Evolutionary conservation across 345 rosid genomes (phyloP), one percentile per base, ranked within the genome.

Genomic region (Salix arbutifolia): DNA sequence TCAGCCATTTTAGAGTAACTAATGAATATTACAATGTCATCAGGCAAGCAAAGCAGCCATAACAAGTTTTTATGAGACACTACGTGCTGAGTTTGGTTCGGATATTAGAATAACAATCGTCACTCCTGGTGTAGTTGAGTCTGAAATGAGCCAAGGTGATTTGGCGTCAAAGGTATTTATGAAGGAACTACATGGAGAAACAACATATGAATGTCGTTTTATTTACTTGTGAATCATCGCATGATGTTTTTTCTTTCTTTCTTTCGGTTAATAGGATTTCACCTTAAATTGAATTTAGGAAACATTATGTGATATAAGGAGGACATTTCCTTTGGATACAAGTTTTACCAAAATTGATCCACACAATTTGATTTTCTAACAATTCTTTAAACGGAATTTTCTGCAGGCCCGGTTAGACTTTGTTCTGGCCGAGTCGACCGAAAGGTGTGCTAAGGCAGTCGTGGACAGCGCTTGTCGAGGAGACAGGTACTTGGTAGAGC

Each of bases 31-130:
- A 2, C 23, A 40, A 44, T 56, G 68, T 33, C 26, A 53, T 23
- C 78, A 91, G 91, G 92, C 90, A 25, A 89, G 91, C 74, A 91
- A 91, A 77, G 92, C 92, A 1, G 90, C 92, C 4, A 44, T 86
- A 16, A 78, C 82, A 7, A 79, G 79, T 70, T 79, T 91, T 3
- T 89, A 76, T n/a, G 89, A 89, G 79, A 86, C 89, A 12, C 61
- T 89, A 74, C 81, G 86, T 76, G 37, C 65, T 6, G 91, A 87
- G 78, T 53, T 88, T 1, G 87, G 89, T 25, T 69, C 76, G 9
- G 74, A 76, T 8, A 76, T 88, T 8, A 86, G 86, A 3, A 61
- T 91, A 25, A 85, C 88, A 21, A 87, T 88, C 19, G 88, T 86
- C 65, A 87, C 86, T 48, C 91, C 90, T 0, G 85, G 91, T 1